Evolutionary conservation across 345 rosid species (phyloP).

Genomic region (Camelina laxa): DNA sequence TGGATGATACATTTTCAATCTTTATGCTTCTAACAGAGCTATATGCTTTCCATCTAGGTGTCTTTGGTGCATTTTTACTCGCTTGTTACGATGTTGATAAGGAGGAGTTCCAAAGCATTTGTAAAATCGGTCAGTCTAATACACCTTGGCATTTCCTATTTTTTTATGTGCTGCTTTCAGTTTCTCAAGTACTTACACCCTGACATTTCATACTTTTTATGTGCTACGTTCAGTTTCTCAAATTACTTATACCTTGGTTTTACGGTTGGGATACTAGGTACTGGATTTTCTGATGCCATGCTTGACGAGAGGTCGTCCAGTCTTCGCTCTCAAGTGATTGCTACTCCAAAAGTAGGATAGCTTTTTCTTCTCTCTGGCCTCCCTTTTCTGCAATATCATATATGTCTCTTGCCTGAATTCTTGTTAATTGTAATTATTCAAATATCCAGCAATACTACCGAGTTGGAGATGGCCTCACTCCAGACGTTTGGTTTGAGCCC

Average conservation of each 20-base stretch:
- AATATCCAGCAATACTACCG: conserved; percentile 74
- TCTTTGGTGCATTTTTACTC: conserved; percentile 92
- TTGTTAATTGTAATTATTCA: conserved; percentile 17
- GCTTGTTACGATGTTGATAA: conserved; percentile 83
- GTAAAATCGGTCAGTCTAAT: conserved; percentile 77
- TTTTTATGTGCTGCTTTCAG: conserved; percentile 2
- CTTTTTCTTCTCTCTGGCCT: conserved; percentile 9
- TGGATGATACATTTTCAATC: conserved; percentile 10
- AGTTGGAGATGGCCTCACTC: conserved; percentile 63
- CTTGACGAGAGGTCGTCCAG: conserved; percentile 86
- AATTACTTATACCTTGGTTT: conserved; percentile 7
- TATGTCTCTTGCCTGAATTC: not conserved
- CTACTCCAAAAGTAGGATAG: conserved; percentile 70
- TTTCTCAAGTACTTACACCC: not conserved
- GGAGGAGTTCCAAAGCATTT: conserved; percentile 92
- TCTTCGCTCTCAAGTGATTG: conserved; percentile 80
- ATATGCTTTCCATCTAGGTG: conserved; percentile 54
- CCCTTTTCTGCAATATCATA: conserved; percentile 12
- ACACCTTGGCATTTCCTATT: conserved; percentile 13
- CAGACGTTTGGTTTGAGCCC: conserved; percentile 97
- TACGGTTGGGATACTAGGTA: conserved; percentile 52
- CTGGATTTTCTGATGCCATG: conserved; percentile 84
- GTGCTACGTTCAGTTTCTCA: conserved; percentile 13
- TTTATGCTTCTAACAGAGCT: conserved; percentile 30
- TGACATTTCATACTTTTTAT: conserved; percentile 20